Evolutionary conservation across 805 yeast genomes (phyloP), one percentile per base, ranked within the genome.

Genomic region (Peterozyma toletana): DNA sequence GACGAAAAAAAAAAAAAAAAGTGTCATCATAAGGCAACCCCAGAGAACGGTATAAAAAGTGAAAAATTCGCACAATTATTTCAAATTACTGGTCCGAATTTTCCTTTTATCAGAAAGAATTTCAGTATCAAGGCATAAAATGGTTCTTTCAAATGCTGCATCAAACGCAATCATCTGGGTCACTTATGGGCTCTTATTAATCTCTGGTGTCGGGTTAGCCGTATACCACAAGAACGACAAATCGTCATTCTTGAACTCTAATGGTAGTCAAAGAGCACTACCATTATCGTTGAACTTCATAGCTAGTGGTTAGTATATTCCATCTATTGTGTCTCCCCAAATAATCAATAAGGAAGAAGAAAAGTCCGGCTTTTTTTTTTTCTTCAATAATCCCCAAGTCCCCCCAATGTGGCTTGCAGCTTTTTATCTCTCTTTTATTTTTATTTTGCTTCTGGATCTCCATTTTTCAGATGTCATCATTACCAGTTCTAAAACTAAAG

Each of bases 271-370:
- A 54, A 71, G 71, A 37, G 95, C 88, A 27, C 31, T 87, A 13
- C 96, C 96, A 1, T 67, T 90, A 53, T 85, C 96, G 2, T 69
- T 90, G 48, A 90, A 90, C 60, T 90, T 90, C 59, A 78, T 90
- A 43, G 97, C 97, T 41, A 81, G 95, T 52, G 95, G 95, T 76
- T 70, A 67, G 86, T 82, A 62, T 58, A 14, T 33, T 21, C 27
- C 7, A 21, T 21, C 27, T 21, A 5, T 7, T 21, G 27, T 21
- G 35, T 42, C 43, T 33, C 11, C 10, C 17, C 48, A 43, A 37
- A 38, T 43, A 44, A 39, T 27, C 11, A 33, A 27, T 34, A n/a
- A 41, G 31, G 14, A 39, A 35, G 7, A 13, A 40, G 13, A 11
- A 15, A 15, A 17, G 13, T 35, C 18, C 30, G n/a, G 17, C 13